phyloP scores from a whole-genome alignment of 257 asterid genomes.

The Cruciata laevipes region DNA sequence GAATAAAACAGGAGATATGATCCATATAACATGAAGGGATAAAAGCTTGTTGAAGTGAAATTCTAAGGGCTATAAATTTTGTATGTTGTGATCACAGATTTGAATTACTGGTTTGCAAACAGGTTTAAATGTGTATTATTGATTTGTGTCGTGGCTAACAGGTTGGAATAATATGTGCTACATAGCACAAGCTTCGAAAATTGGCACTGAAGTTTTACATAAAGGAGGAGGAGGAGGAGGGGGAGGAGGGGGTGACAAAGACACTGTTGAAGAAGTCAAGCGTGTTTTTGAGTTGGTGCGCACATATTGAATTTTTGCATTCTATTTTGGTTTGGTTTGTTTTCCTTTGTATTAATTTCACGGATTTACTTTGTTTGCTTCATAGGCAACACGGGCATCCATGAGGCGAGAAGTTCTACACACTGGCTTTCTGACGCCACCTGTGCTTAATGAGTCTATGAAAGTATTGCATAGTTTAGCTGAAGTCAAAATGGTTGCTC shows the following conservation, averaged over 20 bases:
- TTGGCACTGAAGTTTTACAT: slow-evolving; percentile 34
- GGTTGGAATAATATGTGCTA: slow-evolving; percentile 46
- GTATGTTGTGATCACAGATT: not conserved
- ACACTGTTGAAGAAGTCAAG: slow-evolving; percentile 58
- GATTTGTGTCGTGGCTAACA: slow-evolving; percentile 37
- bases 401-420: slow-evolving; percentile 67
- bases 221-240: slow-evolving; percentile 34
- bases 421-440: slow-evolving; percentile 81
- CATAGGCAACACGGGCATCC: slow-evolving; percentile 73
- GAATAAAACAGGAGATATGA: too few relatives aligned
- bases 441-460: slow-evolving; percentile 65
- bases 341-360: not conserved
- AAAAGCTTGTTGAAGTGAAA: not conserved
- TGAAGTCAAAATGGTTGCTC: slow-evolving; percentile 59
- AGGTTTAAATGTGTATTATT: too few relatives aligned
- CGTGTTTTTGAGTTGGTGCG: slow-evolving; percentile 67
- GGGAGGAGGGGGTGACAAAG: slow-evolving; percentile 50
- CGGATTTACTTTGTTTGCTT: slow-evolving; percentile 7
- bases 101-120: too few relatives aligned
- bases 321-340: not conserved
- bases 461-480: slow-evolving; percentile 45
- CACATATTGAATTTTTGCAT: slow-evolving; percentile 3
- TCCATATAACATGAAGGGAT: too few relatives aligned
- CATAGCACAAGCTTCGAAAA: slow-evolving; percentile 55
- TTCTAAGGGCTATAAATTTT: not conserved